A percentile compares a stretch with the other conserved stretches of the same genome.
These are phyloP conservation scores for Diatrype stigma DNA, from an alignment of 2,329 filamentous ascomycete genomes.

Conservation along the genomic window DNA sequence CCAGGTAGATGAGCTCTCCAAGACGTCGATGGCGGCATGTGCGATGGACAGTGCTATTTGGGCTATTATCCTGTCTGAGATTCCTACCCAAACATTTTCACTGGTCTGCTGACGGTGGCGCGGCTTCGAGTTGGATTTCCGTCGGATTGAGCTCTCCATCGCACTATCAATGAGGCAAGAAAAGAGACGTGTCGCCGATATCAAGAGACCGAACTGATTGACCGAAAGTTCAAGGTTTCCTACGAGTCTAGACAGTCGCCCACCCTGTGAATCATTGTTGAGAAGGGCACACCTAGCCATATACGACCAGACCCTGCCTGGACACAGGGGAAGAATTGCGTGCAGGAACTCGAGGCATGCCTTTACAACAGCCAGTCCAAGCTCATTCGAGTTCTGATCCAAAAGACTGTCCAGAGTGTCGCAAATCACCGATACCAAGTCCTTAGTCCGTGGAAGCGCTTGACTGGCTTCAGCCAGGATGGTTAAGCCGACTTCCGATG, in stretches of 20 bases:
- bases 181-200: constrained; percentile 70
- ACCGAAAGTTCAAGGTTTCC: constrained; percentile 76
- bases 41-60: constrained; percentile 69
- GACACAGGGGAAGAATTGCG: constrained; percentile 67
- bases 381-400: constrained; percentile 58
- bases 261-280: constrained; percentile 69
- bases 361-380: constrained; percentile 61
- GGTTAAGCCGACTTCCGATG: constrained; percentile 34
- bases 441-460: constrained; percentile 54
- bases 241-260: constrained; percentile 72
- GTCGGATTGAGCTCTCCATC: constrained; percentile 62
- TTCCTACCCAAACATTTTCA: constrained; percentile 60
- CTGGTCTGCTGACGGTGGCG: constrained; percentile 40
- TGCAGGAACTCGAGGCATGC: constrained; percentile 79
- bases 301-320: constrained; percentile 86
- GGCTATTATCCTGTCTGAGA: constrained; percentile 73
- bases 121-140: constrained; percentile 53
- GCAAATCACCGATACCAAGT: constrained; percentile 77
- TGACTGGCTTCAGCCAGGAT: constrained; percentile 57
- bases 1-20: constrained; percentile 85
- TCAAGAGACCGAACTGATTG: constrained; percentile 73
- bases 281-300: constrained; percentile 77
- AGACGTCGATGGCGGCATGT: constrained; percentile 73
- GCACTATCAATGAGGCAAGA: constrained; percentile 72
- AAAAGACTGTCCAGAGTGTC: constrained; percentile 75